Evolutionary conservation across 345 rosid genomes (phyloP).

Genomic region (Hibiscus syriacus): DNA sequence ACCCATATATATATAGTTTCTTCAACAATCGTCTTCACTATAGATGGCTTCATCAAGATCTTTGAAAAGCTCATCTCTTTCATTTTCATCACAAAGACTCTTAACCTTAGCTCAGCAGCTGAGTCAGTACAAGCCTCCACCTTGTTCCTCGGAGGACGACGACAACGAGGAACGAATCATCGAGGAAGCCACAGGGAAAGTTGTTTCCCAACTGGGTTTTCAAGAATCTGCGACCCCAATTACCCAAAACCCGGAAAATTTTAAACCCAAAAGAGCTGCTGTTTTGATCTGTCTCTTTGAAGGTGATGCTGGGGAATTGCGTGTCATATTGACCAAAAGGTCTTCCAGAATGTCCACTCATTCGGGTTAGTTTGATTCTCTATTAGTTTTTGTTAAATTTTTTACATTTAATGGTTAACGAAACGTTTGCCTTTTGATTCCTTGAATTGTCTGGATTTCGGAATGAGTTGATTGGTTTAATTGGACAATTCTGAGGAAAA

Average conservation of each 20-base stretch:
- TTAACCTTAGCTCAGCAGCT: conserved; percentile 57
- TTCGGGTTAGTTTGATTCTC: conserved; percentile 55
- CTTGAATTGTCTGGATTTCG: neutral
- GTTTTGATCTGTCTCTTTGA: conserved; percentile 83
- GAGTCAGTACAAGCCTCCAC: conserved; percentile 61
- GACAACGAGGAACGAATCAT: conserved; percentile 38
- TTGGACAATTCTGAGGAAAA: neutral
- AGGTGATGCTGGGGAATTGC: conserved; percentile 73
- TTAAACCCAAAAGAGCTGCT: conserved; percentile 80
- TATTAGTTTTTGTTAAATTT: neutral
- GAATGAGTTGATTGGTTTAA: neutral
- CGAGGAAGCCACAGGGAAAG: conserved; percentile 53
- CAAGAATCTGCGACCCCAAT: conserved; percentile 60
- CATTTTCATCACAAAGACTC: conserved; percentile 34
- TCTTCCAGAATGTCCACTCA: conserved; percentile 70
- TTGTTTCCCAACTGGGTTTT: conserved; percentile 77
- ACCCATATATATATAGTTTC: too few relatives aligned
- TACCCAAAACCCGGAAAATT: conserved; percentile 37
- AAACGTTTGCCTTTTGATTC: neutral
- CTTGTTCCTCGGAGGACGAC: conserved; percentile 35
- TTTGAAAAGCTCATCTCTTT: conserved; percentile 14
- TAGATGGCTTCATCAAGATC: conserved; percentile 38
- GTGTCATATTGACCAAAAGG: conserved; percentile 82
- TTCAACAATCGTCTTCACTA: neutral
- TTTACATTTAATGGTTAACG: neutral